Base-by-base conservation (phyloP, 1,284 basidiomycete genomes). In the Somion occarium region DNA sequence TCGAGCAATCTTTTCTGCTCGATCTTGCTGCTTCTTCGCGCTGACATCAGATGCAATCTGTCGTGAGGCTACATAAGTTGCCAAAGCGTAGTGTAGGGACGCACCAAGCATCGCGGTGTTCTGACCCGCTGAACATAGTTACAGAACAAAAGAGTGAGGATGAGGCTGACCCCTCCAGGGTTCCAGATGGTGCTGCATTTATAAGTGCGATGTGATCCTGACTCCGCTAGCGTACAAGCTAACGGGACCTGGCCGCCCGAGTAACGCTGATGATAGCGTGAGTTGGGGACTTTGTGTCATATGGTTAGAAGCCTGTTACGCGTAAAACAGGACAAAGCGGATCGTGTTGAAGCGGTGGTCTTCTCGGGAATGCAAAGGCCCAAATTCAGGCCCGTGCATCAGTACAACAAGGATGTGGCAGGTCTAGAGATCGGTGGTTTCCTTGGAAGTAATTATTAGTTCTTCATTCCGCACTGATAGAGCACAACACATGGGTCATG, bases 21-120 rank as follows among this genome's bases (percentile, higher is more conserved):
- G 72, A 54, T 79, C 73, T 39, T 65, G 62, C 57, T 75, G 76
- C 64, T 82, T 82, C 66, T 68, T 65, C 51, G 67, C 65, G 60
- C 79, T 82, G 55, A 15, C 13, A 34, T 34, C 30, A 15, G 15
- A 15, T 34, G 7, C 7, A n/a, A n/a, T n/a, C n/a, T n/a, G n/a
- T n/a, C n/a, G n/a, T n/a, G n/a, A n/a, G n/a, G 30, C 7, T 7
- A 15, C 30, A 34, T 34, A 15, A 34, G 7, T 15, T 7, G 30
- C 30, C 7, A 15, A 34, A 34, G 15, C 30, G 30, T 34, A 7
- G 30, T 34, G 30, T 34, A 34, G 30, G 15, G 30, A 34, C 30
- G 15, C 15, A 34, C 30, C 30, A 34, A 15, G 30, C 30, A 15
- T 7, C 30, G 15, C 30, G 30, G 15, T 34, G 30, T 34, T 34